Base-by-base conservation (phyloP, 139 green algal species). In the Tetraselmis chui region DNA sequence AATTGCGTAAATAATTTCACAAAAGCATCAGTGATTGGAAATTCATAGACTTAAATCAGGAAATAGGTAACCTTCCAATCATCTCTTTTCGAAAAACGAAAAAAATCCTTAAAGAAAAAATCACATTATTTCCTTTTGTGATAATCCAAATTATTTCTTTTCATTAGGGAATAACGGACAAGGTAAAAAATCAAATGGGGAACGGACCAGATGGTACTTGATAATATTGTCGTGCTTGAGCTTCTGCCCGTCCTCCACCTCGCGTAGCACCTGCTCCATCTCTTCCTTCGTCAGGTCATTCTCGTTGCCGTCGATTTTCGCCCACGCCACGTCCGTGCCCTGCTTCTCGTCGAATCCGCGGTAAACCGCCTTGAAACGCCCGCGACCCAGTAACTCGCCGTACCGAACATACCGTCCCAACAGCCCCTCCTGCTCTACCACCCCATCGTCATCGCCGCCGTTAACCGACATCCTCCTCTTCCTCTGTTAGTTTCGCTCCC, bases 201-300 rank as follows among this genome's bases (percentile, higher is more conserved):
- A 67, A 18, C 45, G 5, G 11, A 67, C 45, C 11, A 67, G 45
- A 67, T 67, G 45, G 11, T 86, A 95, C 31, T 92, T 91, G 85
- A 98, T 97, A 82, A 97, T 94, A 90, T 97, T 94, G 24, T 92
- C 88, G 86, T 98, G 95, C 79, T 97, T 93, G 82, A 97, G 83
- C 23, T 92, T 87, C 27, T 97, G 80, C 25, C 92, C 92, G 25
- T 59, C n/a, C 28, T 25, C 23, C 76, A 79, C 76, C 45, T 67
- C 45, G 2, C 76, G 29, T 22, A 32, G 76, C 76, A 89, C 93
- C n/a, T 88, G 85, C 83, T 89, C 76, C 83, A 96, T 91, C 89
- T 95, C 87, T 31, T 91, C 86, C 5, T 90, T 83, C n/a, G 59
- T 88, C 23, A 96, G 85, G 29, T 93, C 79, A 32, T 94, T 87